Evolutionary conservation across 805 yeast species (phyloP).

Genomic region (Myxozyma vanderwaltii): DNA sequence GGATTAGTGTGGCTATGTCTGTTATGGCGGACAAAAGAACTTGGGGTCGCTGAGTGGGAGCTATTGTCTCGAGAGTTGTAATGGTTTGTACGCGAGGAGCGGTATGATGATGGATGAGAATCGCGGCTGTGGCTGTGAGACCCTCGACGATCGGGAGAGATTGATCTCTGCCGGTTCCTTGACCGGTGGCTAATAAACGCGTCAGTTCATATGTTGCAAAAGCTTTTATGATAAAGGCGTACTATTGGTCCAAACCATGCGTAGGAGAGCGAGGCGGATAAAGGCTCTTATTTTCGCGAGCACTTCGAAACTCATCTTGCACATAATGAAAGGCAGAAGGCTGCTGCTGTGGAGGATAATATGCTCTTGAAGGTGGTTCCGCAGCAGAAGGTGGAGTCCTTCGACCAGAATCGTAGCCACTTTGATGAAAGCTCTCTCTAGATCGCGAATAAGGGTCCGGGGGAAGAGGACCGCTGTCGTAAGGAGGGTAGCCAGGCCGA

Average conservation of each 20-base stretch:
- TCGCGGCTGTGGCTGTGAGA: slow-evolving; percentile 1
- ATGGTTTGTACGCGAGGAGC: background rate
- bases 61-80: slow-evolving; percentile 1
- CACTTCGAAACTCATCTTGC: background rate
- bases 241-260: slow-evolving; percentile 2
- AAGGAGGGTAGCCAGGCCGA: slow-evolving; percentile 8
- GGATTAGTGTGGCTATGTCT: background rate
- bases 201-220: background rate
- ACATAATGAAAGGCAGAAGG: background rate
- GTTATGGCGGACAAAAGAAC: background rate
- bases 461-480: slow-evolving; percentile 13
- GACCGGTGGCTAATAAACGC: background rate
- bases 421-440: slow-evolving; percentile 10
- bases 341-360: background rate
- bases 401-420: background rate
- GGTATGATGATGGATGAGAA: slow-evolving; percentile 6
- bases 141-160: slow-evolving; percentile 26
- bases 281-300: slow-evolving; percentile 1
- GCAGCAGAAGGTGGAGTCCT: slow-evolving; percentile 8
- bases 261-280: slow-evolving; percentile 5
- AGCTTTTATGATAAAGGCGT: background rate
- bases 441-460: slow-evolving; percentile 27
- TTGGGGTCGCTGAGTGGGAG: background rate
- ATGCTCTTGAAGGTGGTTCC: slow-evolving; percentile 1
- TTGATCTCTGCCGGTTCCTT: slow-evolving; percentile 25